phyloP scores from a whole-genome alignment of 2,329 filamentous ascomycete species.

The Fusarium sp. region DNA sequence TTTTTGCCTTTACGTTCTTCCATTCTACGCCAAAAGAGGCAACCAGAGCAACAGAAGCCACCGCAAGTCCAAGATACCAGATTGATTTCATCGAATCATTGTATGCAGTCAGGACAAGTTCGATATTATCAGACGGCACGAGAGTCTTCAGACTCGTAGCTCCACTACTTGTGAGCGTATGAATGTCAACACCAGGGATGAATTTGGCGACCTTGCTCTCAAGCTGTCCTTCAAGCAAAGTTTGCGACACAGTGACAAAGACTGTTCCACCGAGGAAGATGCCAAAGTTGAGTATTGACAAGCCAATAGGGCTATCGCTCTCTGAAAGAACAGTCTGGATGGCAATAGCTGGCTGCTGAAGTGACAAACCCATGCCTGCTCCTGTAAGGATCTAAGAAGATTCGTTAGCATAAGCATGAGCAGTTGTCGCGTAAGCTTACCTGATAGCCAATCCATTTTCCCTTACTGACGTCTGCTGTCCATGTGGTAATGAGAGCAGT shows the following conservation, averaged over 20 bases:
- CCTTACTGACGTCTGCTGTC: slow-evolving; percentile 2
- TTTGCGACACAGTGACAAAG: slow-evolving; percentile 26
- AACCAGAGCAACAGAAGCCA: slow-evolving; percentile 14
- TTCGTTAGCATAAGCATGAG: background rate
- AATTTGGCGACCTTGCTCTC: background rate
- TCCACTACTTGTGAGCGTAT: slow-evolving; percentile 15
- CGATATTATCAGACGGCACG: slow-evolving; percentile 11
- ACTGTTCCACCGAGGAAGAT: slow-evolving; percentile 24
- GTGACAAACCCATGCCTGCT: slow-evolving; percentile 13
- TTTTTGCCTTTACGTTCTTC: slow-evolving; percentile 17
- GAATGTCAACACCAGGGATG: slow-evolving; percentile 1
- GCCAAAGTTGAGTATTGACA: slow-evolving; percentile 22
- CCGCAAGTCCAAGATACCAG: slow-evolving; percentile 21
- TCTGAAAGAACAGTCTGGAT: slow-evolving; percentile 21
- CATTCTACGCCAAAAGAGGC: slow-evolving; percentile 14
- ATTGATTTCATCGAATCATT: slow-evolving; percentile 25
- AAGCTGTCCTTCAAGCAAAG: slow-evolving; percentile 9
- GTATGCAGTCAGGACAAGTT: slow-evolving; percentile 8
- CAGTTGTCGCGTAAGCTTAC: background rate
- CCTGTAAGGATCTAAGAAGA: slow-evolving; percentile 6
- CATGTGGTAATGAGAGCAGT: slow-evolving; percentile 18
- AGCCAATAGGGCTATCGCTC: slow-evolving; percentile 10
- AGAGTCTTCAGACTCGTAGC: slow-evolving; percentile 4
- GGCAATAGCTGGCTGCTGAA: slow-evolving; percentile 26
- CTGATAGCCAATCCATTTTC: slow-evolving; percentile 26